A percentile compares a stretch with the other conserved stretches of the same genome.
These are phyloP conservation scores for Citrus cavaleriei DNA, from an alignment of 345 rosid genomes.

Conservation along the genomic window DNA sequence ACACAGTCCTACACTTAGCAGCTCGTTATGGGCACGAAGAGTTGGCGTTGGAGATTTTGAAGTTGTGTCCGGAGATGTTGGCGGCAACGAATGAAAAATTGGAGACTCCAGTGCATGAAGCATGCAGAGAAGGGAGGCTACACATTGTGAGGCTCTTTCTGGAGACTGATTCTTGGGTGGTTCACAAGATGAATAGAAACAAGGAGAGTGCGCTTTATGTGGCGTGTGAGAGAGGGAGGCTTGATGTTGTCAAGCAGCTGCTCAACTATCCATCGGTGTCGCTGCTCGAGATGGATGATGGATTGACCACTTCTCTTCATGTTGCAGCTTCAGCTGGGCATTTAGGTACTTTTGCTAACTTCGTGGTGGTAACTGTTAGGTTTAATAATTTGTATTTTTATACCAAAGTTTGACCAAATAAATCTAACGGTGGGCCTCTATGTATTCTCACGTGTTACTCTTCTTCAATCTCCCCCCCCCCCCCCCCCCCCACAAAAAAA, in stretches of 20 bases:
- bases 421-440: too few relatives aligned
- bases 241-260: slow-evolving; percentile 25
- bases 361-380: background rate
- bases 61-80: slow-evolving; percentile 35
- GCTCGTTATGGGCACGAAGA: slow-evolving; percentile 34
- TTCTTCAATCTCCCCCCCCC: too few relatives aligned
- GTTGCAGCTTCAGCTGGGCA: slow-evolving; percentile 38
- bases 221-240: slow-evolving; percentile 30
- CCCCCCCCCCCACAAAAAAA: accelerated
- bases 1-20: slow-evolving; percentile 40
- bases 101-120: slow-evolving; percentile 52
- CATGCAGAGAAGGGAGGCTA: slow-evolving; percentile 35
- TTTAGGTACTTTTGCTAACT: slow-evolving; percentile 22
- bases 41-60: slow-evolving; percentile 38
- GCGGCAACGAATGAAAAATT: slow-evolving; percentile 22
- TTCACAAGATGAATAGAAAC: slow-evolving; percentile 10
- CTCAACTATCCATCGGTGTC: slow-evolving; percentile 20
- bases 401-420: background rate
- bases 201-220: slow-evolving; percentile 22
- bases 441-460: too few relatives aligned
- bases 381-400: background rate
- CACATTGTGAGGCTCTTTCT: slow-evolving; percentile 31
- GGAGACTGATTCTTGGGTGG: slow-evolving; percentile 23
- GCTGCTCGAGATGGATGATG: slow-evolving; percentile 28
- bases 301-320: slow-evolving; percentile 33